Conservation (phyloP, 2,329 filamentous ascomycete species). For the Neofusicoccum laricinum region DNA sequence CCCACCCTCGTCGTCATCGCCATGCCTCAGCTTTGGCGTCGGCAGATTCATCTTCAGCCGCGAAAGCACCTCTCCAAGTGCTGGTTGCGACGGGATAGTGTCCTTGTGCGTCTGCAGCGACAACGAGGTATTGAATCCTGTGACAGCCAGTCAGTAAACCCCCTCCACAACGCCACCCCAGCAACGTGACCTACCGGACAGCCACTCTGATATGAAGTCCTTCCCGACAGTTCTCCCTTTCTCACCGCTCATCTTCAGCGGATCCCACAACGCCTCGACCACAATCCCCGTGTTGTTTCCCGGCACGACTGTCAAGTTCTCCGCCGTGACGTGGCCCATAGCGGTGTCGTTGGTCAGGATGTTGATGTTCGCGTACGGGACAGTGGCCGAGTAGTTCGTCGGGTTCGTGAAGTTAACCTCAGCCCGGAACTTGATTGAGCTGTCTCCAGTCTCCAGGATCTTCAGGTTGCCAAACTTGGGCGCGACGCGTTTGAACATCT, state of each 20-base stretch:
- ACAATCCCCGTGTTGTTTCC: slow-evolving; percentile 71
- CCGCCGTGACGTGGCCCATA: slow-evolving; percentile 71
- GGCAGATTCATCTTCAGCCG: slow-evolving; percentile 68
- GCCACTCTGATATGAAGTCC: slow-evolving; percentile 76
- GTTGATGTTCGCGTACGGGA: slow-evolving; percentile 79
- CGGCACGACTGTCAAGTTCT: slow-evolving; percentile 60
- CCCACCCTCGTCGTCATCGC: slow-evolving; percentile 35
- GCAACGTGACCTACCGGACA: slow-evolving; percentile 60
- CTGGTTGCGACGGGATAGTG: slow-evolving; percentile 71
- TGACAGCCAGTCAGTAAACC: neutral
- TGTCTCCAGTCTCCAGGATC: slow-evolving; percentile 69
- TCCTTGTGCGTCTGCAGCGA: slow-evolving; percentile 67
- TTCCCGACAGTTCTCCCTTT: slow-evolving; percentile 61
- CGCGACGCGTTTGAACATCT: slow-evolving; percentile 50
- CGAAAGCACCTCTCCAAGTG: slow-evolving; percentile 70
- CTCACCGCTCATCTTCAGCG: slow-evolving; percentile 59
- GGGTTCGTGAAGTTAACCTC: slow-evolving; percentile 85
- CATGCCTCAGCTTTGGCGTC: slow-evolving; percentile 61
- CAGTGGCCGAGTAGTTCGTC: slow-evolving; percentile 74
- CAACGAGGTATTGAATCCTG: slow-evolving; percentile 76
- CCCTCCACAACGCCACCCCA: neutral
- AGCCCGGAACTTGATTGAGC: slow-evolving; percentile 69
- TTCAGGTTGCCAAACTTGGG: slow-evolving; percentile 70
- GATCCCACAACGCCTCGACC: slow-evolving; percentile 73
- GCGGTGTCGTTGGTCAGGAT: slow-evolving; percentile 70